Evolutionary conservation across 2,329 filamentous ascomycete genomes (phyloP).

Genomic region (Xylaria sp.): DNA sequence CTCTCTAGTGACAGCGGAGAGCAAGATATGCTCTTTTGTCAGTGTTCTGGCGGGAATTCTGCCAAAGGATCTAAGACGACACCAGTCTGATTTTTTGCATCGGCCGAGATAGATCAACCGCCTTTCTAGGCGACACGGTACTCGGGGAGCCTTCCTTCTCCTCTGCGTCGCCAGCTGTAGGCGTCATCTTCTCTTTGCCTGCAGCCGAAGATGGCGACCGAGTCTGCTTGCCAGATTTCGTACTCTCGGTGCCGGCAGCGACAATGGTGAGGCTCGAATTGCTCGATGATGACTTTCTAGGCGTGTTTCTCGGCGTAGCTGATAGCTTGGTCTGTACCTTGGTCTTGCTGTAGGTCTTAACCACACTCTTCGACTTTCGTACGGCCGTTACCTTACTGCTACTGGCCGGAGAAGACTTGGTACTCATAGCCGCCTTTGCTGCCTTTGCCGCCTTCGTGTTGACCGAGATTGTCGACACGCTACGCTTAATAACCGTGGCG

Average conservation of each 20-base stretch:
- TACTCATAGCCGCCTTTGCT: constrained; percentile 32
- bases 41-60: not conserved
- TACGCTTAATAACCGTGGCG: constrained; percentile 43
- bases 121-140: constrained; percentile 27
- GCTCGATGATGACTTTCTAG: constrained; percentile 26
- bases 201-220: constrained; percentile 10
- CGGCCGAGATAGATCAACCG: constrained; percentile 35
- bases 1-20: not conserved
- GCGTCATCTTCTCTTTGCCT: constrained; percentile 4
- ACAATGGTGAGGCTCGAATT: constrained; percentile 31
- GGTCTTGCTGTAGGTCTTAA: constrained; percentile 36
- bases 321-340: constrained; percentile 28
- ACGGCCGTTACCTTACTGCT: constrained; percentile 30
- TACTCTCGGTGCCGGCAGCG: constrained; percentile 24
- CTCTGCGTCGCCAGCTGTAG: constrained; percentile 7
- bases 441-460: no score
- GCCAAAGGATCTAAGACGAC: constrained; percentile 8
- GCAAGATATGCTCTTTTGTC: not conserved
- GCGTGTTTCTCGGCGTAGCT: constrained; percentile 15
- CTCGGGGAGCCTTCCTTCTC: constrained; percentile 19
- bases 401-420: constrained; percentile 26
- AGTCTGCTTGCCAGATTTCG: constrained; percentile 5
- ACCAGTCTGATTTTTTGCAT: constrained; percentile 38
- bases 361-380: constrained; percentile 34
- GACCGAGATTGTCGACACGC: constrained; percentile 43